A percentile compares a stretch with the other conserved stretches of the same genome.
Evolutionary conservation across 345 rosid species (phyloP).

Genomic region (Pugionium dolabratum): DNA sequence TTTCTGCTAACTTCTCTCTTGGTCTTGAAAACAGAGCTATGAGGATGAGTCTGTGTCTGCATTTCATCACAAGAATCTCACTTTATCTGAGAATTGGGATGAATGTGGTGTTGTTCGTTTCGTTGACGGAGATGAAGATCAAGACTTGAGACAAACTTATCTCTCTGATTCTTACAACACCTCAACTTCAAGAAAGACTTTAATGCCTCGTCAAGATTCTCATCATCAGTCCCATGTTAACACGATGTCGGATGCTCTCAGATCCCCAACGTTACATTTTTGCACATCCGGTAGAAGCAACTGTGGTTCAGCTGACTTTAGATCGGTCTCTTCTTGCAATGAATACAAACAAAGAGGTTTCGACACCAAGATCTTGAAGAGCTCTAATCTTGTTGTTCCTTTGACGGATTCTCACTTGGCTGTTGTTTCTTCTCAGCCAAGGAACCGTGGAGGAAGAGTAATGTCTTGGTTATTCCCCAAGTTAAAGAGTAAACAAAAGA

Average conservation of each 20-base stretch:
- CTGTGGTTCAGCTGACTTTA: constrained; percentile 63
- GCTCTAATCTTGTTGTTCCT: constrained; percentile 73
- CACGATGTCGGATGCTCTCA: constrained; percentile 55
- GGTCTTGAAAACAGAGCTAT: constrained; percentile 62
- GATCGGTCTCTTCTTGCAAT: constrained; percentile 71
- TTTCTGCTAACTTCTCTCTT: neutral
- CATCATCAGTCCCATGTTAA: constrained; percentile 56
- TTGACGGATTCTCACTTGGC: constrained; percentile 67
- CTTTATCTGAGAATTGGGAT: constrained; percentile 70
- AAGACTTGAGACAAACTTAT: constrained; percentile 42
- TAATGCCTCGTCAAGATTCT: constrained; percentile 38
- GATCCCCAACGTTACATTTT: constrained; percentile 38
- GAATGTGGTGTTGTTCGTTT: constrained; percentile 49
- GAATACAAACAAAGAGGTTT: constrained; percentile 57
- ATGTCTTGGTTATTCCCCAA: constrained; percentile 82
- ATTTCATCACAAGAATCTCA: constrained; percentile 54
- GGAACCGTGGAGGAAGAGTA: constrained; percentile 53
- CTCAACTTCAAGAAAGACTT: constrained; percentile 59
- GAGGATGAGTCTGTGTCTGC: constrained; percentile 66
- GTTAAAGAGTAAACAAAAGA: constrained; percentile 75
- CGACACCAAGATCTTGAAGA: constrained; percentile 50
- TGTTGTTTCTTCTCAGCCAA: constrained; percentile 57
- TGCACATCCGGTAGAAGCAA: constrained; percentile 39
- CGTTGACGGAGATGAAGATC: constrained; percentile 46
- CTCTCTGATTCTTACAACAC: constrained; percentile 59